Evolutionary conservation across 2,329 filamentous ascomycete species (phyloP), one percentile per base, ranked within the genome.

Genomic region (Penicillium sp.): DNA sequence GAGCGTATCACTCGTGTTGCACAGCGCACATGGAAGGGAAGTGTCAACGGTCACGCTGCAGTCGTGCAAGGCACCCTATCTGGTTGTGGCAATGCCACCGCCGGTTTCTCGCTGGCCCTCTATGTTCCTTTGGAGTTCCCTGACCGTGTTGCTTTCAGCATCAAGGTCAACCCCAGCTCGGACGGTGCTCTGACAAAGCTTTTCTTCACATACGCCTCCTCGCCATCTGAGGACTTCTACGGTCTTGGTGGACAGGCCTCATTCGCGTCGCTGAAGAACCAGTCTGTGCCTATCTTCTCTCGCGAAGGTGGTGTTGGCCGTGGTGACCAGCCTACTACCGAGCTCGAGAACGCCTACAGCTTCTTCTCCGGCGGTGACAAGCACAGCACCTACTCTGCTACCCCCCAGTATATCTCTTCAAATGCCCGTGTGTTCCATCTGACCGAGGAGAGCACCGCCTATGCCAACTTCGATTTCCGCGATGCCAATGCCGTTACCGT

Each of bases 341-440:
- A 45, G 10, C 58, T 65, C 1, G 58, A 66, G 45, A 60, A 42
- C 26, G 22, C 56, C n/a, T 54, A 63, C 19, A 61, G 64, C 54
- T 65, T 60, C 52, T 65, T 67, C 37, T 57, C 62, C 14, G 72
- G 72, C 16, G 72, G 72, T 21, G 62, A 71, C 49, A 54, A 58
- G 9, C 71, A 68, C 61, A 75, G 71, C 4, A 68, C 72, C 1
- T 75, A 75, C 56, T 71, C 70, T 11, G 68, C 69, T 9, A 60
- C 71, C 9, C 68, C 70, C 4, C 67, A 71, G 19, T 72, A 71
- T 45, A 68, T 74, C 47, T 69, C 64, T 9, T 70, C 70, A 5
- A 61, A 63, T n/a, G 64, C 62, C n/a, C 65, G 65, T 3, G 58
- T 70, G 16, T 74, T 74, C 56, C 69, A 72, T 43, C 52, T 68